A percentile compares a stretch with the other conserved stretches of the same genome.
These are phyloP conservation scores for Nitzschia sp. DNA, from an alignment of 108 stramenopile genomes.

Conservation along the genomic window DNA sequence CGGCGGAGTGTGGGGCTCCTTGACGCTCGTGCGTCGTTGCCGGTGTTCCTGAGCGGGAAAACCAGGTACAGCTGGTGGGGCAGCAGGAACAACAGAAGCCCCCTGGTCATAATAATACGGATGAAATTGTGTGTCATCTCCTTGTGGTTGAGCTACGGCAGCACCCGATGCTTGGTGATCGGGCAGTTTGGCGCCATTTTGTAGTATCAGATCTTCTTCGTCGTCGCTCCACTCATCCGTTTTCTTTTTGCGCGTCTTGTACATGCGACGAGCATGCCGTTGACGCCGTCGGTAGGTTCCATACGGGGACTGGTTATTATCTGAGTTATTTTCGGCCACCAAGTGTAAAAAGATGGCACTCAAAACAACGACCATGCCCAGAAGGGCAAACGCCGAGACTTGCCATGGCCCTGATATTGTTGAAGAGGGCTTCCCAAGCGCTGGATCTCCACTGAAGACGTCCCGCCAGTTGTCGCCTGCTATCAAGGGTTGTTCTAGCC, in stretches of 20 bases:
- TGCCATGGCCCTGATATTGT: slow-evolving; percentile 47
- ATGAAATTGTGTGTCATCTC: slow-evolving; percentile 6
- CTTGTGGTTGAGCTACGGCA: slow-evolving; percentile 4
- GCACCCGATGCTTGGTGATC: slow-evolving; percentile 31
- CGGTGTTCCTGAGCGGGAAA: slow-evolving; percentile 27
- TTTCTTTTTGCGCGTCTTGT: slow-evolving; percentile 55
- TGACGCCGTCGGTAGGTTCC: slow-evolving; percentile 23
- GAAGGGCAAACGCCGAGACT: slow-evolving; percentile 57
- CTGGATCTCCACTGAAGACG: slow-evolving; percentile 20
- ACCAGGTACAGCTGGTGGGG: background rate
- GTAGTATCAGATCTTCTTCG: slow-evolving; percentile 37
- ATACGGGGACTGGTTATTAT: background rate
- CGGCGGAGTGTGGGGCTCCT: slow-evolving; percentile 10
- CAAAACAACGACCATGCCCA: slow-evolving; percentile 59
- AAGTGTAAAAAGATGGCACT: slow-evolving; percentile 72
- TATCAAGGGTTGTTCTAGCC: slow-evolving; percentile 29
- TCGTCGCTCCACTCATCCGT: slow-evolving; percentile 81
- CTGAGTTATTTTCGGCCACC: slow-evolving; percentile 25
- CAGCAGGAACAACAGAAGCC: slow-evolving; percentile 1
- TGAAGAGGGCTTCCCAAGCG: slow-evolving; percentile 7
- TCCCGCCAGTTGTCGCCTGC: slow-evolving; percentile 22
- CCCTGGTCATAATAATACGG: slow-evolving; percentile 20
- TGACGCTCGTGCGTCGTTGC: slow-evolving; percentile 23
- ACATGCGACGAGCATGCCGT: slow-evolving; percentile 28
- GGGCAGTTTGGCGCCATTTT: slow-evolving; percentile 12